Conservation (phyloP, 106 monocot genomes). For the Gastrodia elata region DNA sequence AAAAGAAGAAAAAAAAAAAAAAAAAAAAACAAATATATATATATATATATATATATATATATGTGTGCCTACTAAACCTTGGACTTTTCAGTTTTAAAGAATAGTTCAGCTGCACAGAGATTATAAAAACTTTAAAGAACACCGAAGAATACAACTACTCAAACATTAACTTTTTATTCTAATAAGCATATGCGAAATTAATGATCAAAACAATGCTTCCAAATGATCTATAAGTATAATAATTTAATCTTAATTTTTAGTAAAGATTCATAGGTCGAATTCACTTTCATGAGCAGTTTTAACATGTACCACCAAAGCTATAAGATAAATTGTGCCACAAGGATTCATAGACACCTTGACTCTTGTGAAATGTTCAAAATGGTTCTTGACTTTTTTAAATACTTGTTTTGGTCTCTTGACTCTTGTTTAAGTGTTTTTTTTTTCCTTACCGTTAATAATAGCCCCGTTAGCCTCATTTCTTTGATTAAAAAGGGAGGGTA, state of each 20-base stretch:
- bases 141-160: not conserved
- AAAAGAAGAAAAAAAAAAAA: not conserved
- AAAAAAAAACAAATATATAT: not conserved
- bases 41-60: too few species aligned
- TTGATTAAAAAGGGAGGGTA: too few species aligned
- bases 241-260: not conserved
- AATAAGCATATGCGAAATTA: not conserved
- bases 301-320: not conserved
- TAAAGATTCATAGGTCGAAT: not conserved
- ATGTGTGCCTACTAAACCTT: not conserved
- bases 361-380: too few species aligned
- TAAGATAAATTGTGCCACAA: constrained; percentile 7
- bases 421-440: too few species aligned
- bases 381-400: too few species aligned
- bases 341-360: too few species aligned
- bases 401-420: too few species aligned
- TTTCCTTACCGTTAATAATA: too few species aligned
- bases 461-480: too few species aligned
- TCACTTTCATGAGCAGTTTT: not conserved
- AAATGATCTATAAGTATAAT: not conserved
- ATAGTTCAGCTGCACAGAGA: not conserved
- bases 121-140: not conserved
- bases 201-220: not conserved
- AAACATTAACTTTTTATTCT: not conserved
- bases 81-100: not conserved